Percentiles rank a stretch among this genome's conserved stretches.
Conservation (phyloP, 2,329 filamentous ascomycete species). For the Parasarocladium wereldwijsianum region DNA sequence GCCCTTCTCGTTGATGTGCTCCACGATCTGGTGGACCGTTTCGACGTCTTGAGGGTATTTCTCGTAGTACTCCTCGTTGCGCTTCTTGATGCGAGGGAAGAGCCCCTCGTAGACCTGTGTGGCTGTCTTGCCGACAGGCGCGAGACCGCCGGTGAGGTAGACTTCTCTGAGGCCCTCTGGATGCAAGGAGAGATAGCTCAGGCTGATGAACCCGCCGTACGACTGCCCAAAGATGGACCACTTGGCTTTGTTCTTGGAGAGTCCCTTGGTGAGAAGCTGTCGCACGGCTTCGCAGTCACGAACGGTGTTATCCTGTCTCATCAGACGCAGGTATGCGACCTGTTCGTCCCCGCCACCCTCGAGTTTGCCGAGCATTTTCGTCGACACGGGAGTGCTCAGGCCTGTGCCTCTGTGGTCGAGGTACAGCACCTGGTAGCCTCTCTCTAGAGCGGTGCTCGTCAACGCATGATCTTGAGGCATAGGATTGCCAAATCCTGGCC, state of each 20-base stretch:
- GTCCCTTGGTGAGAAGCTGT: constrained; percentile 54
- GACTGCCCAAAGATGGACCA: constrained; percentile 87
- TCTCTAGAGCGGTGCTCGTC: constrained; percentile 54
- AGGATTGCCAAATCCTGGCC: constrained; percentile 65
- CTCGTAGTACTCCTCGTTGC: constrained; percentile 66
- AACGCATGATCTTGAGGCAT: constrained; percentile 60
- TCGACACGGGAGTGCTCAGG: constrained; percentile 65
- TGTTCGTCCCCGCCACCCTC: constrained; percentile 52
- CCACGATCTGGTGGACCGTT: constrained; percentile 50
- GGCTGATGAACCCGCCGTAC: constrained; percentile 76
- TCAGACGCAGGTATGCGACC: constrained; percentile 66
- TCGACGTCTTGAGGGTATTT: constrained; percentile 74
- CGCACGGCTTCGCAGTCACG: constrained; percentile 79
- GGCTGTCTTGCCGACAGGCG: constrained; percentile 55
- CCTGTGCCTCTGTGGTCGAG: constrained; percentile 90
- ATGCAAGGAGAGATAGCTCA: constrained; percentile 71
- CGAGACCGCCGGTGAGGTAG: constrained; percentile 73
- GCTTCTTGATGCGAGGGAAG: constrained; percentile 52
- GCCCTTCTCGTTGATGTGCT: constrained; percentile 46
- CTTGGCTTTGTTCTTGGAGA: constrained; percentile 53
- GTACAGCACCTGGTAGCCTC: constrained; percentile 75
- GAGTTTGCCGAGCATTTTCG: constrained; percentile 45
- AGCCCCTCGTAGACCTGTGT: constrained; percentile 64
- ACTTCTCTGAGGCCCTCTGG: constrained; percentile 67
- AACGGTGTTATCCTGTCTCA: constrained; percentile 83